Conservation (phyloP, 2,329 filamentous ascomycete species). For the Talaromyces sp. region DNA sequence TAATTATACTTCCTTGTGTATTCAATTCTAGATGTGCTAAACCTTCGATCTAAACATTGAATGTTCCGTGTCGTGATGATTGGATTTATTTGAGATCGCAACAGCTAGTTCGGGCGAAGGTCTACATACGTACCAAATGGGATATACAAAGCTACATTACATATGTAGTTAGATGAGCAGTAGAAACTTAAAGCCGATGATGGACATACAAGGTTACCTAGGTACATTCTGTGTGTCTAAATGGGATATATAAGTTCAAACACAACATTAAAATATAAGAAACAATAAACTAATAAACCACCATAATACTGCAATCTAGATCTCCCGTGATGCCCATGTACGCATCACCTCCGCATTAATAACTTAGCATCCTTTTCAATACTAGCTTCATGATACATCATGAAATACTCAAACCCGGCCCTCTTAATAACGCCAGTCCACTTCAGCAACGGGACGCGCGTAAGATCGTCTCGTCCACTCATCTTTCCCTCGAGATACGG, state of each 20-base stretch:
- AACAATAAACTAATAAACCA: not conserved
- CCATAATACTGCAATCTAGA: not conserved
- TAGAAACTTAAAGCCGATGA: not conserved
- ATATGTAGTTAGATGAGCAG: no score
- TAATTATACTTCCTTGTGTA: no score
- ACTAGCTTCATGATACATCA: slow-evolving; percentile 2
- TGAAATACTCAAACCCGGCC: slow-evolving; percentile 1
- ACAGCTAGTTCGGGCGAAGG: no score
- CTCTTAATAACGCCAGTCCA: slow-evolving; percentile 6
- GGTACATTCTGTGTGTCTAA: not conserved
- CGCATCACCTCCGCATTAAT: not conserved
- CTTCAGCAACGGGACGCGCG: not conserved
- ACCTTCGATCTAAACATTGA: no score
- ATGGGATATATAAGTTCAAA: not conserved
- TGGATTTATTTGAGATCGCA: no score
- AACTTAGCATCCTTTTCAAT: not conserved
- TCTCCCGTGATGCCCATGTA: not conserved
- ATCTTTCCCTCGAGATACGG: not conserved
- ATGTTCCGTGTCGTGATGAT: no score
- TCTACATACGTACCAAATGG: no score
- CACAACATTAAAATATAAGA: not conserved
- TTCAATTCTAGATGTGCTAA: no score
- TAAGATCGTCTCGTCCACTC: not conserved
- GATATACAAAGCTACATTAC: no score
- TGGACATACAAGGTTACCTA: not conserved